Base-by-base conservation (phyloP, 2,329 filamentous ascomycete species). In the Aspergillus floridensis region DNA sequence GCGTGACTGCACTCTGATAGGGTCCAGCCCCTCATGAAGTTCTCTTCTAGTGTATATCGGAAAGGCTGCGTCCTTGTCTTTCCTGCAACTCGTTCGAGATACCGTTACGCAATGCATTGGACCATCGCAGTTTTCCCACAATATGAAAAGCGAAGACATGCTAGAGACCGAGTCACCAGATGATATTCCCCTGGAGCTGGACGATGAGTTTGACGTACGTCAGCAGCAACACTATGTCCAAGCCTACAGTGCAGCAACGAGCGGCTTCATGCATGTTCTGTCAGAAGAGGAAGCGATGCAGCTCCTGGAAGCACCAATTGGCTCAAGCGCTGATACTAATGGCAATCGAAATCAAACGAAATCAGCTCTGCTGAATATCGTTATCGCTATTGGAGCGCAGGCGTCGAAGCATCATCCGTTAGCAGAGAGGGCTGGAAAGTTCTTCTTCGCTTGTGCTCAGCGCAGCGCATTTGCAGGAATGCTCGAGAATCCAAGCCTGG, bases 351-450 rank as follows among this genome's bases (percentile, higher is more conserved):
- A 64, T 70, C 69, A 62, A 60, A 73, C 57, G 16, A 62, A 60
- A n/a, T 66, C 68, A 4, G 69, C 75, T 7, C 71, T 75, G 4
- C 32, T 67, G 3, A 76, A 82, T 57, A 76, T 83, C 26, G 77
- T 82, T 49, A 70, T 84, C 48, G 82, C 83, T 1, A 83, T 85
- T 22, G 83, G 83, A 2, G 81, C 80, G 0, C 83, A 85, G 64
- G 81, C 77, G 58, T 72, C 67, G 26, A 68, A 72, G 41, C 68
- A 71, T 26, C 68, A 72, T 14, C 63, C 38, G 59, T 68, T 54
- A 59, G 69, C 44, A 60, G 69, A 19, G 65, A 76, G 63, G 64
- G 73, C 53, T 67, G 77, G 54, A 67, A 74, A 58, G 14, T 71
- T 64, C 46, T 80, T 80, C 57, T 84, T 85, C 59, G 77, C 76